Evolutionary conservation across 2,329 filamentous ascomycete genomes (phyloP).

Genomic region (Aspergillus glaucus): DNA sequence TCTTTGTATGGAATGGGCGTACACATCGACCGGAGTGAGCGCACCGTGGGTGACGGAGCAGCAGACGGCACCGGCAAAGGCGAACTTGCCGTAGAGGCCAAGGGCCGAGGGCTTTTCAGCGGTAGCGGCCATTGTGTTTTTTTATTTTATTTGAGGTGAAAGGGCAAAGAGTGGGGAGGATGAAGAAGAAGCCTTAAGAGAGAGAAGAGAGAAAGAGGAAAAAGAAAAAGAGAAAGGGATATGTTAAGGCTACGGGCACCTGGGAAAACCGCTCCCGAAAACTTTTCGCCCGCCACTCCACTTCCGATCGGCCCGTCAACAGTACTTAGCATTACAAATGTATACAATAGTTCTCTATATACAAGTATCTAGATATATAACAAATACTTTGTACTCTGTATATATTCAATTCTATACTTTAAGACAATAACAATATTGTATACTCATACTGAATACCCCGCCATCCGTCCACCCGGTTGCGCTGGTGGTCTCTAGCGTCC

Average conservation of each 20-base stretch:
- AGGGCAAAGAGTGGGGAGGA: constrained; percentile 5
- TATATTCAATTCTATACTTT: no score
- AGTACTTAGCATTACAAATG: no score
- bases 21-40: constrained; percentile 99
- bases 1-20: constrained; percentile 42
- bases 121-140: constrained; percentile 35
- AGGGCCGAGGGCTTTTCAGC: constrained; percentile 44
- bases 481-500: no score
- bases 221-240: constrained; percentile 4
- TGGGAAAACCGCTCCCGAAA: constrained; percentile 17
- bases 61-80: constrained; percentile 95
- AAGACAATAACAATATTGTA: no score
- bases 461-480: no score
- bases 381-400: no score
- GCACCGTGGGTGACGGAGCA: constrained; percentile 96
- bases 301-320: background rate
- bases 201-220: constrained; percentile 6
- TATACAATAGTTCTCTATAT: no score
- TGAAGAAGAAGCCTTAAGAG: constrained; percentile 9
- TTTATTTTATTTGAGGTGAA: constrained; percentile 6
- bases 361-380: no score
- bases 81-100: constrained; percentile 87
- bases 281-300: constrained; percentile 26
- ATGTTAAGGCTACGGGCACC: background rate
- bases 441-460: no score